These are phyloP conservation scores for Acanthamoeba culbertsoni DNA, from an alignment of 208 protist species.

Conservation along the genomic window DNA sequence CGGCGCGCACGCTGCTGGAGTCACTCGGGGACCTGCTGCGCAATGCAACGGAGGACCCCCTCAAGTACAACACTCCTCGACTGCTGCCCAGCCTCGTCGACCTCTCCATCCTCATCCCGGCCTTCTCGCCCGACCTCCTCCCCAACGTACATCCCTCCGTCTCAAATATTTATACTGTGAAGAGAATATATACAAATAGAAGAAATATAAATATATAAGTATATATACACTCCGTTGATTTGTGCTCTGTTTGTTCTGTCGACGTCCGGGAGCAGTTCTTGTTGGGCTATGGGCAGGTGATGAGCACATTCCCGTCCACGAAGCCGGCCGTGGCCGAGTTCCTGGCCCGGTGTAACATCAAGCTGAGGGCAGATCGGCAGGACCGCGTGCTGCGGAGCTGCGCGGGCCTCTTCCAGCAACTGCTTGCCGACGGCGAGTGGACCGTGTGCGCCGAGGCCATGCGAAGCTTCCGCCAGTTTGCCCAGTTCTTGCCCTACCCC, in stretches of 20 bases:
- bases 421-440: conserved; percentile 12
- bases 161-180: neutral
- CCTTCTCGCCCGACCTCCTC: neutral
- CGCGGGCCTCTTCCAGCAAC: neutral
- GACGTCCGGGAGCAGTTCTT: neutral
- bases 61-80: neutral
- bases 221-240: no score
- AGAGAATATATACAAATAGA: neutral
- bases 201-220: no score
- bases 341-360: neutral
- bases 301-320: neutral
- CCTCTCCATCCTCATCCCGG: neutral
- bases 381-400: neutral
- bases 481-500: neutral
- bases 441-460: conserved; percentile 21
- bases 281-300: neutral
- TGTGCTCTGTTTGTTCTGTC: no score
- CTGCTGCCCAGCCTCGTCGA: neutral
- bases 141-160: neutral
- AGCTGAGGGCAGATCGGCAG: neutral
- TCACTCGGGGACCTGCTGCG: neutral
- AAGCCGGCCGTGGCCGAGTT: neutral
- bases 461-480: conserved; percentile 2
- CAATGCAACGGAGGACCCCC: neutral
- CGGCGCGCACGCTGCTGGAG: neutral